phyloP scores from a whole-genome alignment of 176 grass and related monocot species.

The Phyllostachys edulis region DNA sequence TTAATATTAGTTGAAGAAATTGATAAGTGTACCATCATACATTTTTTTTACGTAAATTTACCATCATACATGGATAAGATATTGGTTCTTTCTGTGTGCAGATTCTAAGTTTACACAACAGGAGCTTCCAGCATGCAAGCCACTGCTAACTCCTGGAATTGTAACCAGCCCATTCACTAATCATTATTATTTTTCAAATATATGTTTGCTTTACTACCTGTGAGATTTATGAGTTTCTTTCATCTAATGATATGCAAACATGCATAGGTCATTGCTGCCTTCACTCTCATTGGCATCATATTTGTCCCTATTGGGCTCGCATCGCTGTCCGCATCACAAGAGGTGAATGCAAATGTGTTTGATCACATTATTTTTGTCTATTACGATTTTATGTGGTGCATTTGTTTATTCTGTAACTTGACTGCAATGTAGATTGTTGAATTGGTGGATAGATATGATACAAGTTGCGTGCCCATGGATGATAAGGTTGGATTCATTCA shows the following conservation, averaged over 20 bases:
- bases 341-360: conserved; percentile 30
- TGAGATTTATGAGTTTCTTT: conserved; percentile 4
- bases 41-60: too few relatives aligned
- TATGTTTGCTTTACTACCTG: background rate
- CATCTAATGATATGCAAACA: background rate
- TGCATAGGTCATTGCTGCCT: conserved; percentile 64
- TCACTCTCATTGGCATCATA: conserved; percentile 55
- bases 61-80: background rate
- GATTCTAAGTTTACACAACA: conserved; percentile 95
- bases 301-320: conserved; percentile 76
- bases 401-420: conserved; percentile 21
- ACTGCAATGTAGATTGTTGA: conserved; percentile 64
- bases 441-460: conserved; percentile 66
- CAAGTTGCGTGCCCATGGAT: conserved; percentile 43
- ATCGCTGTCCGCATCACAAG: conserved; percentile 53
- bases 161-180: conserved; percentile 39
- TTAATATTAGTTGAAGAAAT: background rate
- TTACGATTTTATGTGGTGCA: background rate
- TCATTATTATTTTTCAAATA: background rate
- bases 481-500: conserved; percentile 75
- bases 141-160: conserved; percentile 77
- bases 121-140: conserved; percentile 96
- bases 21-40: background rate
- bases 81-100: background rate
- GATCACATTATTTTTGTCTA: background rate